These are phyloP conservation scores for Rhododendron ferrugineum DNA, from an alignment of 148 eudicot species.

Conservation along the genomic window DNA sequence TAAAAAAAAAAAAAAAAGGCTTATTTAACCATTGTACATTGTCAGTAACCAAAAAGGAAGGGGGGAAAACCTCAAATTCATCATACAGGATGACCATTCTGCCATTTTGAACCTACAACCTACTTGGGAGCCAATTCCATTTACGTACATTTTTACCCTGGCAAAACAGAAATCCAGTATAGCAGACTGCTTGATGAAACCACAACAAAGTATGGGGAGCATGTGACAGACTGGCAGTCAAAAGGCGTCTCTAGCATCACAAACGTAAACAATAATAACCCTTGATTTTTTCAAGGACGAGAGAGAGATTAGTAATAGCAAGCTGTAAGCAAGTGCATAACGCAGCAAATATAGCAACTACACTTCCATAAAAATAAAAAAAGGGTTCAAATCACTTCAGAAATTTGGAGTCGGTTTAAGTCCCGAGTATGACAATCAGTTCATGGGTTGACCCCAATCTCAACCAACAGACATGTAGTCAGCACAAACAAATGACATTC, in stretches of 20 bases:
- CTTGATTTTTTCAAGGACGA: not conserved
- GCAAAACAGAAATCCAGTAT: not conserved
- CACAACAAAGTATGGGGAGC: not conserved
- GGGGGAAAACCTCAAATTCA: not conserved
- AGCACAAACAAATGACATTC: constrained; percentile 36
- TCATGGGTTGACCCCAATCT: not conserved
- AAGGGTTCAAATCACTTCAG: constrained; percentile 7
- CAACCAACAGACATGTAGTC: constrained; percentile 16
- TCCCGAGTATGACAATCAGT: not conserved
- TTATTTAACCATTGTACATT: not conserved
- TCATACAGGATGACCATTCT: not conserved
- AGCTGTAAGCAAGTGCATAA: not conserved
- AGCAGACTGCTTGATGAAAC: not conserved
- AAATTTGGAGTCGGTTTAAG: constrained; percentile 3
- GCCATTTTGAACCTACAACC: not conserved
- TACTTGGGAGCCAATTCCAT: not conserved
- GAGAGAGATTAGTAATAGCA: not conserved
- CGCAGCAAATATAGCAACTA: not conserved
- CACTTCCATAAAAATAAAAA: not conserved
- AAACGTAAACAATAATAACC: not conserved
- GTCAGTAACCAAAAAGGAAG: not conserved
- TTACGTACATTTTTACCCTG: not conserved
- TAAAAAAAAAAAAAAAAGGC: not conserved
- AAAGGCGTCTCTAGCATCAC: not conserved
- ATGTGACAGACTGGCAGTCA: not conserved